Evolutionary conservation across 495 filamentous ascomycete species (phyloP).

Genomic region (Neurospora sp.): DNA sequence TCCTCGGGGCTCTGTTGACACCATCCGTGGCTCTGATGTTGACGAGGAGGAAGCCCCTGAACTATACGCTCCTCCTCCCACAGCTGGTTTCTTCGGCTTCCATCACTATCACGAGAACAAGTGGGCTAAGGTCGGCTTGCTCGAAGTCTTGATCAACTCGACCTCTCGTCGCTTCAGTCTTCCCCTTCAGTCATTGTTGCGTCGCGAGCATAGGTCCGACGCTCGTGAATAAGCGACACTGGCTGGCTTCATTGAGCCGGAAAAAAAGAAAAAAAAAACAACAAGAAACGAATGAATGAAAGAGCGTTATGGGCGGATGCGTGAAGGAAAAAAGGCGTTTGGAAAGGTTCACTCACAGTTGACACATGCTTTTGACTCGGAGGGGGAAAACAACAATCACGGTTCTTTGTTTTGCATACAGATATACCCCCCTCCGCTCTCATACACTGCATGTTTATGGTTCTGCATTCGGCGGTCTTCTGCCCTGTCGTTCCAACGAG

Average conservation of each 20-base stretch:
- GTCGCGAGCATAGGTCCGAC: neutral
- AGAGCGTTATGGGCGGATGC: neutral
- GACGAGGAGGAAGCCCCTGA: neutral
- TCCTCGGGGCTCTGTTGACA: conserved; percentile 15
- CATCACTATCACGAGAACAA: conserved; percentile 17
- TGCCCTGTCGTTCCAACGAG: neutral
- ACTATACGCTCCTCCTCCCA: conserved; percentile 17
- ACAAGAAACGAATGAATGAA: neutral
- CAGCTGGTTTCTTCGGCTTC: conserved; percentile 32
- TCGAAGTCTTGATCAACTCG: conserved; percentile 19
- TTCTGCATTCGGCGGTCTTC: neutral
- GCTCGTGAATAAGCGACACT: neutral
- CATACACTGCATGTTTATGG: neutral
- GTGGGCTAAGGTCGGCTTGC: conserved; percentile 22
- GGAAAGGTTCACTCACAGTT: neutral
- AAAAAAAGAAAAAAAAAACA: too few species aligned
- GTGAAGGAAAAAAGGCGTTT: neutral
- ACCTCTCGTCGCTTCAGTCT: conserved; percentile 10
- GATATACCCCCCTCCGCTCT: neutral
- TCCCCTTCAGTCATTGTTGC: conserved; percentile 6
- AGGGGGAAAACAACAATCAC: neutral
- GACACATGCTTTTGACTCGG: neutral
- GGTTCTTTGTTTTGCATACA: neutral
- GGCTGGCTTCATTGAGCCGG: neutral
- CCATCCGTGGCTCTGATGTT: conserved; percentile 4